These are phyloP conservation scores for Botrytis galanthina DNA, from an alignment of 2,329 filamentous ascomycete genomes.

Conservation along the genomic window DNA sequence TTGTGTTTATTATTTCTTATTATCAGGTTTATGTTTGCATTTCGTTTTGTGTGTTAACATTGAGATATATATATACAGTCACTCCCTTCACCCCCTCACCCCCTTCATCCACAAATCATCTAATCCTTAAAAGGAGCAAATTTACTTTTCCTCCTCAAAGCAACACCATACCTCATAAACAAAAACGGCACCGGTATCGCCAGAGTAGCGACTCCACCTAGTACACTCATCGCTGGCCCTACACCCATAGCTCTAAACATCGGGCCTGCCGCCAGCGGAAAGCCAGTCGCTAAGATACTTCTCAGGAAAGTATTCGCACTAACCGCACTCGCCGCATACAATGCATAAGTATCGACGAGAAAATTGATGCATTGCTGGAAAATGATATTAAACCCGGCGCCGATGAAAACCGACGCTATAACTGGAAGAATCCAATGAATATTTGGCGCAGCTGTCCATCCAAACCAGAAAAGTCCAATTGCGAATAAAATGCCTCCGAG, in stretches of 20 bases:
- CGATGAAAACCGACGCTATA: constrained; percentile 29
- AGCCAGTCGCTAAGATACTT: constrained; percentile 46
- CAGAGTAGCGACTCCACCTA: constrained; percentile 55
- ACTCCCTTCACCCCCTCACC: no score
- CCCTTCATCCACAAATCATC: neutral
- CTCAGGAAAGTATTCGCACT: constrained; percentile 47
- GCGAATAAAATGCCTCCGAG: constrained; percentile 37
- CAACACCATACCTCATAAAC: constrained; percentile 44
- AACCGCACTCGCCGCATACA: constrained; percentile 47
- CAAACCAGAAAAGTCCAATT: constrained; percentile 37
- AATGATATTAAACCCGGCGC: constrained; percentile 37
- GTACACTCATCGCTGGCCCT: constrained; percentile 60
- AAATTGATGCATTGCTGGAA: constrained; percentile 39
- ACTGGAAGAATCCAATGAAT: constrained; percentile 29
- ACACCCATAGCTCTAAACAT: constrained; percentile 66
- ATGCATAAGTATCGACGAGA: constrained; percentile 46
- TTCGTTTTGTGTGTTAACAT: neutral
- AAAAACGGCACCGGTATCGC: constrained; percentile 58
- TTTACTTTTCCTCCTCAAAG: constrained; percentile 44
- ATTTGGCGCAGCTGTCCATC: constrained; percentile 31
- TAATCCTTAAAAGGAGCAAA: constrained; percentile 40
- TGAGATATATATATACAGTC: neutral
- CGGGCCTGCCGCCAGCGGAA: constrained; percentile 44
- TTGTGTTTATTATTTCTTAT: neutral
- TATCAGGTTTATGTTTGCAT: no score